Evolutionary conservation across 2,329 filamentous ascomycete genomes (phyloP).

Genomic region (Pyrenochaeta sp.): DNA sequence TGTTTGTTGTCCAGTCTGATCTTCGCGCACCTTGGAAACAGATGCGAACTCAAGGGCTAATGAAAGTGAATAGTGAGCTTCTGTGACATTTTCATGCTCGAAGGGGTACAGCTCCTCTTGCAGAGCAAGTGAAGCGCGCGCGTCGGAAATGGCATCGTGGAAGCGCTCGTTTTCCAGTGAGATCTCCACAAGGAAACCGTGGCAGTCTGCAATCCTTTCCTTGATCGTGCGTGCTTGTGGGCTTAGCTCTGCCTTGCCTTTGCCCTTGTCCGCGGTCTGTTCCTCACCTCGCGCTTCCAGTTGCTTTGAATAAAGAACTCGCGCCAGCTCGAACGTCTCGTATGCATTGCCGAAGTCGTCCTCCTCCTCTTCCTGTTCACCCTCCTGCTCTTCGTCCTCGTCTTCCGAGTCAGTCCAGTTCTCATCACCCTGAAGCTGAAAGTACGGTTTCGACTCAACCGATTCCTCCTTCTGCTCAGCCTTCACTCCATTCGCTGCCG

Average conservation of each 20-base stretch:
- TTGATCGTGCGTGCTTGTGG: conserved; percentile 58
- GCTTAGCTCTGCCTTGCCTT: conserved; percentile 56
- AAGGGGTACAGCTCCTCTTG: conserved; percentile 81
- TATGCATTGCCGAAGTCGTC: conserved; percentile 71
- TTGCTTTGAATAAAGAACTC: conserved; percentile 66
- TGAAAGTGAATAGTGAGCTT: conserved; percentile 96
- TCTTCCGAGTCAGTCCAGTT: conserved; percentile 83
- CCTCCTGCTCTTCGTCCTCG: conserved; percentile 67
- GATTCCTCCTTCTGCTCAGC: conserved; percentile 56
- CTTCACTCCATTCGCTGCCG: conserved; percentile 37
- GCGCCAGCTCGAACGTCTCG: conserved; percentile 70
- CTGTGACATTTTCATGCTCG: conserved; percentile 85
- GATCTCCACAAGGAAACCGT: conserved; percentile 94
- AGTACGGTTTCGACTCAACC: conserved; percentile 75
- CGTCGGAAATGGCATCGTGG: conserved; percentile 83
- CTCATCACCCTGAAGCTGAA: conserved; percentile 94
- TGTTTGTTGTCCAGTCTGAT: conserved; percentile 54
- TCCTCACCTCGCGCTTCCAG: conserved; percentile 54
- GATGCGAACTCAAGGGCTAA: conserved; percentile 94
- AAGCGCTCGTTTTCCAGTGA: conserved; percentile 97
- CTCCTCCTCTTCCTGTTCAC: conserved; percentile 60
- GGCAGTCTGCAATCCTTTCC: conserved; percentile 89
- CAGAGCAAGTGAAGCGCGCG: conserved; percentile 77
- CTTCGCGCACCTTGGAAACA: conserved; percentile 69
- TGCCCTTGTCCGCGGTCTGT: conserved; percentile 52